A percentile compares a stretch with the other conserved stretches of the same genome.
phyloP scores from a whole-genome alignment of 768 basidiomycete species.

The Termitomyces sp. region DNA sequence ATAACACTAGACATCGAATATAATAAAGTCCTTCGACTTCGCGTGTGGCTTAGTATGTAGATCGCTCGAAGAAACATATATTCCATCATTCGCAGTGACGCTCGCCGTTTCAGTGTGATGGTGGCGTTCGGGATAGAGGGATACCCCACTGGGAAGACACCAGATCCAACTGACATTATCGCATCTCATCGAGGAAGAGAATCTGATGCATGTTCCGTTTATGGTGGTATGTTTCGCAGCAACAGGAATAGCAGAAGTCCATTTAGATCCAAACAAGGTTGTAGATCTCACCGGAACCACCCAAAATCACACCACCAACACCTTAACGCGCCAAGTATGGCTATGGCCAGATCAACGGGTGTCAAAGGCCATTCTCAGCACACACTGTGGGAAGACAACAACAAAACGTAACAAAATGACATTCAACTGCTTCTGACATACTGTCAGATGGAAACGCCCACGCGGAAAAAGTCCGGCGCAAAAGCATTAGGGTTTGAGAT shows the following conservation, averaged over 20 bases:
- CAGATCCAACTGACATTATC: not conserved
- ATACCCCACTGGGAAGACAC: not conserved
- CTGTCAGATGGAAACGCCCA: conserved; percentile 28
- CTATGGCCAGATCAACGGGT: not conserved
- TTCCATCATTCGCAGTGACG: not conserved
- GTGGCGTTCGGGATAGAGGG: not conserved
- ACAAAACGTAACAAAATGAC: not conserved
- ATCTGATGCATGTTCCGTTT: not conserved
- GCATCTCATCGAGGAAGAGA: not conserved
- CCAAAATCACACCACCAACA: not conserved
- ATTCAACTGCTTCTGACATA: not conserved
- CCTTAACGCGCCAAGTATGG: not conserved
- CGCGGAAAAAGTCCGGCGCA: conserved; percentile 36
- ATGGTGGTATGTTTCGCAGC: not conserved
- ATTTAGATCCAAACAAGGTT: not conserved
- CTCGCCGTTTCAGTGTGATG: not conserved
- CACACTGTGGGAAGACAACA: not conserved
- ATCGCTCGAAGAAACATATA: not conserved
- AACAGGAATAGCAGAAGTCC: not conserved
- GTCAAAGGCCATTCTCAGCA: not conserved
- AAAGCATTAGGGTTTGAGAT: conserved; percentile 39
- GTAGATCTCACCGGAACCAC: not conserved
- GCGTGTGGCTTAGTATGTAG: not conserved
- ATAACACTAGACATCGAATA: not conserved
- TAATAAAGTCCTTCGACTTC: not conserved